Conservation (phyloP, 805 yeast genomes). For the Myxozyma sirexii region DNA sequence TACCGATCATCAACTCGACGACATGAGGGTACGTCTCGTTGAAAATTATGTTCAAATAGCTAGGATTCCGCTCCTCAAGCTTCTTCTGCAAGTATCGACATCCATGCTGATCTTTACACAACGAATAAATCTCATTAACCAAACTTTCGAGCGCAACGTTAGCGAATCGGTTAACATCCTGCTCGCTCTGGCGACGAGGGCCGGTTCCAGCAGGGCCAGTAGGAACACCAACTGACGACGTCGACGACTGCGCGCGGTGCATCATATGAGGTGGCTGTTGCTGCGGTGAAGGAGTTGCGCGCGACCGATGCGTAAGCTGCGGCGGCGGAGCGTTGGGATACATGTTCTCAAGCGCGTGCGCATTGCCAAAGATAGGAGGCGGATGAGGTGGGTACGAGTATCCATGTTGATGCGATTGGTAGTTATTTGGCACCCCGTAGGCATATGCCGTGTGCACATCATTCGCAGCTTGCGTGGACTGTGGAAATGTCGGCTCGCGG, state of each 20-base stretch:
- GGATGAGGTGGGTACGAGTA: slow-evolving; percentile 2
- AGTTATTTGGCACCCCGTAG: slow-evolving; percentile 8
- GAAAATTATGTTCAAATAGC: slow-evolving; percentile 58
- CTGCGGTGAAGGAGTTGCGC: neutral
- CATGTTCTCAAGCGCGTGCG: slow-evolving; percentile 6
- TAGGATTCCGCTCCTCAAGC: slow-evolving; percentile 55
- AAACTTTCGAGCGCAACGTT: slow-evolving; percentile 53
- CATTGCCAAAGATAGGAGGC: neutral
- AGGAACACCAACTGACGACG: slow-evolving; percentile 5
- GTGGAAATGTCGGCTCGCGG: slow-evolving; percentile 18
- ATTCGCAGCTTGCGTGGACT: neutral
- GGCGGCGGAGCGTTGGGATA: neutral
- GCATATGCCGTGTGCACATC: slow-evolving; percentile 5
- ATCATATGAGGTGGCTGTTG: slow-evolving; percentile 18
- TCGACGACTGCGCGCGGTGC: slow-evolving; percentile 15
- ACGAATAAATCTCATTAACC: slow-evolving; percentile 63
- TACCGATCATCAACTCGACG: slow-evolving; percentile 76
- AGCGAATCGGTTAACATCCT: slow-evolving; percentile 38
- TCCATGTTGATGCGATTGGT: slow-evolving; percentile 4
- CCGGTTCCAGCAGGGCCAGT: neutral
- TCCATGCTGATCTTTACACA: slow-evolving; percentile 96
- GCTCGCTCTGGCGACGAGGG: slow-evolving; percentile 33
- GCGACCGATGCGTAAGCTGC: slow-evolving; percentile 8
- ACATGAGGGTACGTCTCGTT: slow-evolving; percentile 76
- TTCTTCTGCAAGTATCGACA: slow-evolving; percentile 90